Base-by-base conservation (phyloP, 2,329 filamentous ascomycete species). In the Neofusicoccum kwambonambiense region DNA sequence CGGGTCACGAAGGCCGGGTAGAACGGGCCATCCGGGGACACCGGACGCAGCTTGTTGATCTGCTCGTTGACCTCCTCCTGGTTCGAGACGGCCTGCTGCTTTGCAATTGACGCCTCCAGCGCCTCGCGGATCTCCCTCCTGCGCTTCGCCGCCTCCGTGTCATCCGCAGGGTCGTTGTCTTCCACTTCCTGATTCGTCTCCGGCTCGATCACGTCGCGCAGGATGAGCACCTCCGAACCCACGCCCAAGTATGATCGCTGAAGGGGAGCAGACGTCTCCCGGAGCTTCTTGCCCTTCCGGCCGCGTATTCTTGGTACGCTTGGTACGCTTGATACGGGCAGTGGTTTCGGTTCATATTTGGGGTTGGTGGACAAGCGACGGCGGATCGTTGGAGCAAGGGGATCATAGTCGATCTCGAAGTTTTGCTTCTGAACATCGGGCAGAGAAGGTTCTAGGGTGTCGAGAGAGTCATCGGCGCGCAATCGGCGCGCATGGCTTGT, bases 151-250 rank as follows among this genome's bases (percentile, higher is more conserved):
- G 58, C 45, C 11, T 13, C 17, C 9, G 54, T 39, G 4, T 27
- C 35, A 4, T 65, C 56, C 3, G 4, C 15, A 3, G 62, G 41
- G 2, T 7, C 37, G 50, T 62, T 11, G 54, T 49, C 13, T 66
- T 63, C 31, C 67, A 47, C 6, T 45, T 19, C 7, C 42, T 34
- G 4, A 11, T 15, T 15, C 13, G 11, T 39, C 37, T 17, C 52
- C 37, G 7, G n/a, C 6, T 71, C 64, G 5, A 61, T 65, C 11
- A 72, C 65, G 63, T 77, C 75, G 50, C 69, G 69, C 22, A 78
- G 60, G 31, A 78, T 71, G 15, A 78, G 65, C 22, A 78, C 74
- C 11, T 76, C 72, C 39, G 76, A 71, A 62, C 75, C 72, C 49
- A 71, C 68, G 51, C 76, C 76, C 66, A 78, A 67, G 12, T 69